Percentiles rank a stretch among this genome's conserved stretches.
Evolutionary conservation across 768 basidiomycete genomes (phyloP).

Genomic region (Lactarius akahatsu): DNA sequence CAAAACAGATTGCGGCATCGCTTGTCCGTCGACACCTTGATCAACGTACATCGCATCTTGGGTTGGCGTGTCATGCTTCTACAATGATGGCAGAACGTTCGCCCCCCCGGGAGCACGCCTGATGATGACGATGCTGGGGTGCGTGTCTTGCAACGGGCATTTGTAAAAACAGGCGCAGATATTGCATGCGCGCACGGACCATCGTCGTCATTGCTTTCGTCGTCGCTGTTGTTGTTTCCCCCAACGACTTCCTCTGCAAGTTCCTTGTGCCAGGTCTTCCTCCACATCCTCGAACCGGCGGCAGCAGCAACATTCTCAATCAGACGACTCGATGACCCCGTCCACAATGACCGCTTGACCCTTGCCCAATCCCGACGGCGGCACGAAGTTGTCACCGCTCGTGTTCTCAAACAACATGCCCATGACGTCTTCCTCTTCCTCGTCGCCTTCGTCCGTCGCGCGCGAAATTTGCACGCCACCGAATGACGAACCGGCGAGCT

Average conservation of each 20-base stretch:
- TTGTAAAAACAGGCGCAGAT: background rate
- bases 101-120: too few species aligned
- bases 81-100: conserved; percentile 26
- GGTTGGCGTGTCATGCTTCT: conserved; percentile 5
- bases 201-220: background rate
- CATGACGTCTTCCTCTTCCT: conserved; percentile 13
- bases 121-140: background rate
- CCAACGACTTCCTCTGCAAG: conserved; percentile 1
- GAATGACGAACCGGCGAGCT: too few species aligned
- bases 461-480: background rate
- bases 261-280: conserved; percentile 16
- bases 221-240: background rate
- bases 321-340: background rate
- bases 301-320: background rate
- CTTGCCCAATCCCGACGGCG: background rate
- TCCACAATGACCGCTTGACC: background rate
- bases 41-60: conserved; percentile 21
- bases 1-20: conserved; percentile 21
- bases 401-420: background rate
- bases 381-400: background rate
- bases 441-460: background rate
- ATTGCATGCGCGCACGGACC: background rate
- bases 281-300: background rate
- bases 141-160: background rate
- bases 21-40: background rate